Percentiles rank a stretch among this genome's conserved stretches.
Conservation (phyloP, 768 basidiomycete species). For the Suillus weaverae region DNA sequence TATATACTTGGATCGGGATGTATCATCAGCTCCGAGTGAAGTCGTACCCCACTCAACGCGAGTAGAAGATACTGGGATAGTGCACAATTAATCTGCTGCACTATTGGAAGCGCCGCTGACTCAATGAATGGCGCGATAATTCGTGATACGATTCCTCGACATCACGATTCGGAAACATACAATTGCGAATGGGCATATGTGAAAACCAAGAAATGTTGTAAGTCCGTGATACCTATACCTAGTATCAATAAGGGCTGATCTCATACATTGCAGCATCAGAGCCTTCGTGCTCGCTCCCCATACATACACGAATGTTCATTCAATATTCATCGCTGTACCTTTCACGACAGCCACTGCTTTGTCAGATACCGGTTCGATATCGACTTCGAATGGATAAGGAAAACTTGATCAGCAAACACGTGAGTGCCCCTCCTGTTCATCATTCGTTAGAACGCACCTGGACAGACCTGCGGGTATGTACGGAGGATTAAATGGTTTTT, state of each 20-base stretch:
- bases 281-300: not conserved
- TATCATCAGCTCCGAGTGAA: not conserved
- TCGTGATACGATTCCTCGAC: not conserved
- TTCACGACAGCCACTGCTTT: constrained; percentile 12
- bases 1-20: not conserved
- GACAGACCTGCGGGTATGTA: not conserved
- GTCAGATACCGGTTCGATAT: constrained; percentile 15
- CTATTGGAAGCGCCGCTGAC: not conserved
- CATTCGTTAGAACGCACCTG: not conserved
- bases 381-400: constrained; percentile 13
- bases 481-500: constrained; percentile 3
- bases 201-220: not conserved
- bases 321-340: not conserved
- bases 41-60: not conserved
- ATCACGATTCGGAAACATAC: not conserved
- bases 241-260: not conserved
- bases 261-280: not conserved
- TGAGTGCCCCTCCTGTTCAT: not conserved
- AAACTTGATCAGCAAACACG: constrained; percentile 1
- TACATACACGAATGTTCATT: not conserved
- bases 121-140: not conserved
- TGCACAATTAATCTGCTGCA: not conserved
- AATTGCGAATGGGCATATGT: not conserved
- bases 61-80: not conserved
- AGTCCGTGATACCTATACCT: not conserved